Base-by-base conservation (phyloP, 306 rosid species). In the Castanea sativa region DNA sequence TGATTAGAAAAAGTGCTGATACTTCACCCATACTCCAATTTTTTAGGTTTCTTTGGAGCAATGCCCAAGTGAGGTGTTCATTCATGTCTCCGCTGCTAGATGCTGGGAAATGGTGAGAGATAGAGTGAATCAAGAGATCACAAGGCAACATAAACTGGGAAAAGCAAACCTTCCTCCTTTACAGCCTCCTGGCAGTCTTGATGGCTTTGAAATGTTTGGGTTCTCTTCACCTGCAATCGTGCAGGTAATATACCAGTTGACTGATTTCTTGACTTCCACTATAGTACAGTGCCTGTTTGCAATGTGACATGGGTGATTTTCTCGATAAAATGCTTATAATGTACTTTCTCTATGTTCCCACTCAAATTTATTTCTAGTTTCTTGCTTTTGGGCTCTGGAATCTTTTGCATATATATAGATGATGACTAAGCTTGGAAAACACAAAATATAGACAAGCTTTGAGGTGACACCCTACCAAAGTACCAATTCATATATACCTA, bases 81-180 rank as follows among this genome's bases (percentile, higher is more conserved):
- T 91, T 83, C 99, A 96, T 69, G 69, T 86, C 82, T 89, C 94
- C 41, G 92, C 92, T 65, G 76, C 77, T 35, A 88, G 90, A 80
- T 95, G 99, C 89, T 93, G 99, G 99, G 98, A 93, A 80, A 78
- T 95, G 86, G 97, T 95, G 33, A 89, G 99, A 80, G 98, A 93
- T 16, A 89, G 92, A 83, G 97, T 96, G 82, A 96, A 96, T 85
- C 97, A 87, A 76, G 97, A 96, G 87, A 96, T 96, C 52, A 33
- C 96, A 3, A 96, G 88, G 86, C 98, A 91, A 75, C 96, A 93
- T 88, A 93, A 90, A 81, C 79, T 86, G 80, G 98, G 98, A 82
- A 89, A 58, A 83, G 68, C 74, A 52, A 89, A 88, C 78, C 99
- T 96, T 78, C 97, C 96, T 87, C 99, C 99, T 81, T 80, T 96